A percentile compares a stretch with the other conserved stretches of the same genome.
Evolutionary conservation across 1,139 yeast species (phyloP).

Genomic region (Pichia terricola): DNA sequence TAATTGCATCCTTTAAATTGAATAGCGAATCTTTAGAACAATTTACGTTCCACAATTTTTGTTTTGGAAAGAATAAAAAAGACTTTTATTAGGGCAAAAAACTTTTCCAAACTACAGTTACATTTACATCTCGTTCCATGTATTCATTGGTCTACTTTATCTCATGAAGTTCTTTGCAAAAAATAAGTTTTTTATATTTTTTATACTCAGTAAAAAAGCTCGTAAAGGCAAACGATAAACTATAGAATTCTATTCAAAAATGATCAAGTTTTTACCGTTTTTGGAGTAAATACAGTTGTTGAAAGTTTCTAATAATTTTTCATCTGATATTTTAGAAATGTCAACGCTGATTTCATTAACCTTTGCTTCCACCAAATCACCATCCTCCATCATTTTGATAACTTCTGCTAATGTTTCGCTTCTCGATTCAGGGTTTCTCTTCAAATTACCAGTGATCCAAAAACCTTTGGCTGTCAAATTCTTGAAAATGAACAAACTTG

Average conservation of each 20-base stretch:
- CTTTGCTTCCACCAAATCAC: constrained; percentile 53
- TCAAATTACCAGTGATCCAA: constrained; percentile 82
- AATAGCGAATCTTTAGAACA: too few relatives aligned
- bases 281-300: constrained; percentile 33
- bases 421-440: constrained; percentile 55
- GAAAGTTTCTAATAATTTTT: constrained; percentile 41
- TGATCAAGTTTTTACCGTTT: constrained; percentile 23
- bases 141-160: too few relatives aligned
- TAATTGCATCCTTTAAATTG: too few relatives aligned
- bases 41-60: too few relatives aligned
- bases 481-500: constrained; percentile 82
- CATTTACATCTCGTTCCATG: too few relatives aligned
- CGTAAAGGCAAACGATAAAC: too few relatives aligned
- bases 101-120: too few relatives aligned
- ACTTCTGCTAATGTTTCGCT: constrained; percentile 49
- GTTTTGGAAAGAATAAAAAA: too few relatives aligned
- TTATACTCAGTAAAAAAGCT: too few relatives aligned
- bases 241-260: constrained; percentile 5
- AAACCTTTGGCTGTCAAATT: constrained; percentile 80
- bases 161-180: too few relatives aligned
- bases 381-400: constrained; percentile 56
- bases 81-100: too few relatives aligned
- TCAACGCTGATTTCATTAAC: constrained; percentile 39
- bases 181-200: too few relatives aligned
- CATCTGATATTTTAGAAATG: constrained; percentile 32